Conservation (phyloP, 768 basidiomycete genomes). For the Macrolepiota dolichaula region DNA sequence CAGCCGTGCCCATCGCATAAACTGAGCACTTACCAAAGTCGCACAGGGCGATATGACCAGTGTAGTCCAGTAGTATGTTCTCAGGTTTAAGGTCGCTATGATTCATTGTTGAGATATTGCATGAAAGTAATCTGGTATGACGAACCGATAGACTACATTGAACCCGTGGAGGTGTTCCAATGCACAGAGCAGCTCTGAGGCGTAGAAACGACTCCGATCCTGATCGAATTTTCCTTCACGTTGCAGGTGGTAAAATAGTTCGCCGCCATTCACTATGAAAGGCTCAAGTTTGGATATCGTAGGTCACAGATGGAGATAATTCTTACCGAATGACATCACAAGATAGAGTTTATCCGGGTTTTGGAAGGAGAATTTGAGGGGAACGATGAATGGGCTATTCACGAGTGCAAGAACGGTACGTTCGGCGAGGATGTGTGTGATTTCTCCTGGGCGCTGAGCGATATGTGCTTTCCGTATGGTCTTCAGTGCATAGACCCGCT, state of each 20-base stretch:
- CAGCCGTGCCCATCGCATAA: background rate
- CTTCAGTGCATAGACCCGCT: slow-evolving; percentile 96
- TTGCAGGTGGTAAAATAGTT: slow-evolving; percentile 97
- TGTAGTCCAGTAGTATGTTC: slow-evolving; percentile 96
- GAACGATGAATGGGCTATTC: slow-evolving; percentile 98
- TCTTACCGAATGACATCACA: slow-evolving; percentile 91
- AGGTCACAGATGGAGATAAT: background rate
- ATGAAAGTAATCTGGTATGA: slow-evolving; percentile 5
- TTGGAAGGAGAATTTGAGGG: slow-evolving; percentile 98
- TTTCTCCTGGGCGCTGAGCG: slow-evolving; percentile 92
- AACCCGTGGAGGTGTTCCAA: slow-evolving; percentile 95
- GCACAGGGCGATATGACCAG: slow-evolving; percentile 95
- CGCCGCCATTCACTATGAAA: slow-evolving; percentile 85
- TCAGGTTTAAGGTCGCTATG: slow-evolving; percentile 92
- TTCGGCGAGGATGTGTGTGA: slow-evolving; percentile 97
- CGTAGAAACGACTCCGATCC: slow-evolving; percentile 91
- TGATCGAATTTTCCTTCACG: slow-evolving; percentile 96
- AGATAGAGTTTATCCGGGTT: slow-evolving; percentile 96
- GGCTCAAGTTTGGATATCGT: background rate
- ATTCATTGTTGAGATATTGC: background rate
- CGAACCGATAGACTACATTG: slow-evolving; percentile 95
- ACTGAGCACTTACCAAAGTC: slow-evolving; percentile 69
- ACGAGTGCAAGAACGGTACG: slow-evolving; percentile 95
- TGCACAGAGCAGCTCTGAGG: slow-evolving; percentile 93
- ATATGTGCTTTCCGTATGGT: slow-evolving; percentile 98